phyloP scores from a whole-genome alignment of 2,329 filamentous ascomycete genomes.

The Colletotrichum sansevieriae region DNA sequence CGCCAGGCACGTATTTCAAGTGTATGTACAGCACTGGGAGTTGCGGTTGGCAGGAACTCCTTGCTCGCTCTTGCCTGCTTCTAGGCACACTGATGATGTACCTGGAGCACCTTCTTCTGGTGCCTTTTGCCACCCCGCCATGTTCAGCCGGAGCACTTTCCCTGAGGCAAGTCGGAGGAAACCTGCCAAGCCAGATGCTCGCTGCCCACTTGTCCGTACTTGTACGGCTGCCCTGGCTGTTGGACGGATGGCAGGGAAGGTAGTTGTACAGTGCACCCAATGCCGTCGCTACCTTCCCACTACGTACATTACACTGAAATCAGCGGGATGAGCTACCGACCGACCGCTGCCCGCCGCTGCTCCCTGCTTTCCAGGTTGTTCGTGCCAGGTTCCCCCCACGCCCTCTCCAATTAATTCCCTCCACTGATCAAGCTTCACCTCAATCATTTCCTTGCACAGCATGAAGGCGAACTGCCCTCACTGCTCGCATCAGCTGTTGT shows the following conservation, averaged over 20 bases:
- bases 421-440: slow-evolving; percentile 37
- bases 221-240: slow-evolving; percentile 20
- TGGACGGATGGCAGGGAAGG: neutral
- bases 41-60: too few relatives aligned
- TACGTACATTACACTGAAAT: neutral
- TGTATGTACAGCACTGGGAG: too few relatives aligned
- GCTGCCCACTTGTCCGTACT: neutral
- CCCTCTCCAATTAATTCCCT: slow-evolving; percentile 28
- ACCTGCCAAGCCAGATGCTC: slow-evolving; percentile 28
- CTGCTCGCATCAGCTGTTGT: neutral
- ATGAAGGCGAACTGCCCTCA: slow-evolving; percentile 24
- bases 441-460: slow-evolving; percentile 35
- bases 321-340: slow-evolving; percentile 8
- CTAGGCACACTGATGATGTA: neutral
- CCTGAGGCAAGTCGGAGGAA: slow-evolving; percentile 26
- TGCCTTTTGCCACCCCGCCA: too few relatives aligned
- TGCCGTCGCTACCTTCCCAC: neutral
- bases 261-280: neutral
- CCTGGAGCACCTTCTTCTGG: slow-evolving; percentile 4
- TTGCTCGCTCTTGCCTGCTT: too few relatives aligned
- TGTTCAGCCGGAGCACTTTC: slow-evolving; percentile 2
- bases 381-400: slow-evolving; percentile 37
- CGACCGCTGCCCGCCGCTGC: too few relatives aligned
- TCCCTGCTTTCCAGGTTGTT: slow-evolving; percentile 17
- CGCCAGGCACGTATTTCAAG: too few relatives aligned